Conservation (phyloP, 192 early-diverging fungal species). For the Blastocladiella britannica region DNA sequence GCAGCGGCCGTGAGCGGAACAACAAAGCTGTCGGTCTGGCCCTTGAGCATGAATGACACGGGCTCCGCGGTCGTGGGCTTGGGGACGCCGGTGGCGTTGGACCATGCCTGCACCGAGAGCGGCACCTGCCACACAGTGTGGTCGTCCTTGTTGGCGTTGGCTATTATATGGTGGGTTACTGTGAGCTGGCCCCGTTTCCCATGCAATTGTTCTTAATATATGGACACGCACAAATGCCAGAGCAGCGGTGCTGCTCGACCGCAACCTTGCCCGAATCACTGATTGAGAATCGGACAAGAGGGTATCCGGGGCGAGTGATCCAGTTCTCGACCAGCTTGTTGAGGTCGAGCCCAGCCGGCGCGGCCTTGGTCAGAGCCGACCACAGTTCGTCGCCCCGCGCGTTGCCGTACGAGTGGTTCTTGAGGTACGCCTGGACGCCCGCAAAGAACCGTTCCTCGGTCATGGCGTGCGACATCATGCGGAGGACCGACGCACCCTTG, state of each 20-base stretch:
- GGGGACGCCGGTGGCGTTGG: not conserved
- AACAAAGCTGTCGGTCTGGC: too few relatives aligned
- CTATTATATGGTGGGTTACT: too few relatives aligned
- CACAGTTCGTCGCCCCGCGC: constrained; percentile 75
- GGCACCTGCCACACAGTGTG: not conserved
- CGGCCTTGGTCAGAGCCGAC: constrained; percentile 38
- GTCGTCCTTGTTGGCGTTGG: too few relatives aligned
- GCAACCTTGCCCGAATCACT: too few relatives aligned
- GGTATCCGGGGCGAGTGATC: constrained; percentile 33
- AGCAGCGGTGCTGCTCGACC: too few relatives aligned
- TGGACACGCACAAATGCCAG: too few relatives aligned
- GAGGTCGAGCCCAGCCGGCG: constrained; percentile 60
- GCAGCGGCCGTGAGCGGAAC: too few relatives aligned
- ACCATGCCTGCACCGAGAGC: not conserved
- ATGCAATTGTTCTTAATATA: too few relatives aligned
- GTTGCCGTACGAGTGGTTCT: constrained; percentile 65
- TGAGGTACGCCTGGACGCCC: constrained; percentile 52
- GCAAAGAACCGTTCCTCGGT: constrained; percentile 35
- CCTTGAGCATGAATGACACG: too few relatives aligned
- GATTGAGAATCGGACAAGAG: too few relatives aligned
- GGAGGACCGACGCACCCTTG: constrained; percentile 85
- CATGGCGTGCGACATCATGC: constrained; percentile 65
- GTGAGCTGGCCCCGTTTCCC: too few relatives aligned
- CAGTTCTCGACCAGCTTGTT: constrained; percentile 64
- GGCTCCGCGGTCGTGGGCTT: too few relatives aligned